Evolutionary conservation across 352 stramenopile genomes (phyloP), one percentile per base, ranked within the genome.

Genomic region (Phytophthora vignae): DNA sequence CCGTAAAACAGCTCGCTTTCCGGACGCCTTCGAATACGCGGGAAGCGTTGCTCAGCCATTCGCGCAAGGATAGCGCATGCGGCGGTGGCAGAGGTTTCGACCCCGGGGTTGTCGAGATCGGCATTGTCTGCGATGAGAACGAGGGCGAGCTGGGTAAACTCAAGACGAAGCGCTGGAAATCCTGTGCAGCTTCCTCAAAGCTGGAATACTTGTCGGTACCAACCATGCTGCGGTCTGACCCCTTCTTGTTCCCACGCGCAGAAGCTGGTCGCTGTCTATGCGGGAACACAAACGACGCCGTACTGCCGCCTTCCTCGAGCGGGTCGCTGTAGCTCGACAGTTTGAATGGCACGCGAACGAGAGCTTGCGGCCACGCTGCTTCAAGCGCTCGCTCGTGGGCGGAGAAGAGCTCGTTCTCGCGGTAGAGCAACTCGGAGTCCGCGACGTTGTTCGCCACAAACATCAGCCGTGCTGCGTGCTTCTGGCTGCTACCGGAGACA

Each of bases 11-110:
- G 31, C 75, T 78, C 9, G 86, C 90, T 60, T 92, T 91, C 50
- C 87, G 87, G 42, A 94, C 64, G 19, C 64, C 82, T 46, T 95
- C 86, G 71, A 90, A 91, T 15, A 94, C 76, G 25, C 88, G 86
- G 2, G 79, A 85, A 1, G 83, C 84, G 46, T 90, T 92, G 60
- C 78, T 91, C 14, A 94, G 63, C 88, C 88, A 95, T 60, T 95
- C 86, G 53, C 88, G 85, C n/a, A 95, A 67, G 36, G 78, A 85
- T 21, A 93, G 77, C 21, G 74, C 1, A 67, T 81, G 59, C 50
- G 69, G 22, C 10, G 59, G 55, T 50, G 75, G 63, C 22, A 73
- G 19, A 46, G 55, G 52, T 21, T 69, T 64, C 2, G 40, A 71
- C 17, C 48, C 58, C 44, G 68, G 42, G 17, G 55, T 42, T 31